Base-by-base conservation (phyloP, 2,329 filamentous ascomycete genomes). In the Rhinocladiella mackenziei region DNA sequence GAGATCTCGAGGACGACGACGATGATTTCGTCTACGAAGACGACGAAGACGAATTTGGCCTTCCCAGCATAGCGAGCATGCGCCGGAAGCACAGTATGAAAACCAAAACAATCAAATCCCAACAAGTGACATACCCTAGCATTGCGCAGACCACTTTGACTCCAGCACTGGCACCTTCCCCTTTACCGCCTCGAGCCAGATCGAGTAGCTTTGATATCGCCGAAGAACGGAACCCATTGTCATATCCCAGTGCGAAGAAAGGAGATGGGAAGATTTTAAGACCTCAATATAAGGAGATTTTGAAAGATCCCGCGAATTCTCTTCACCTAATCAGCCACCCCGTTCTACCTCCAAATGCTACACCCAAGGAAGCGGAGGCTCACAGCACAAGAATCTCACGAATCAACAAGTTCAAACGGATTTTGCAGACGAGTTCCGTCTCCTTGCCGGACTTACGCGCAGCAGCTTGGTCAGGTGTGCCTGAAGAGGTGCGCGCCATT, bases 381-480 rank as follows among this genome's bases (percentile, higher is more conserved):
- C 83, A 94, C 61, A 89, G 86, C 44, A 85, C 89, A 32, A 81
- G 88, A 48, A 92, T 95, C 58, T 85, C 86, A 5, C 83, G 92
- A 51, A 98, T 98, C 63, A 96, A 98, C 69, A 97, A 97, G 63
- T 98, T 98, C 71, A 98, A 98, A 67, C 85, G 84, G 58, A 86
- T 98, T 39, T 74, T 98, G 5, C 92, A 98, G 68, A 81, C 91
- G 15, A 95, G 87, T 29, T 89, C 86, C 1, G 92, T 98, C 57
- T 83, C 88, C 2, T 69, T 97, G 2, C 73, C 84, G 13, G 91
- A 97, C 40, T 74, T 98, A 17, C 80, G 92, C 51, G 76, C 88
- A 45, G 74, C 89, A 22, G 89, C 92, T 20, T 98, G 94, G 92
- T 92, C 89, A 39, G 92, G 92, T 9, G 78, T 97, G 25, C 94